Evolutionary conservation across 495 filamentous ascomycete species (phyloP).

Genomic region (Podospora pseudocomata): DNA sequence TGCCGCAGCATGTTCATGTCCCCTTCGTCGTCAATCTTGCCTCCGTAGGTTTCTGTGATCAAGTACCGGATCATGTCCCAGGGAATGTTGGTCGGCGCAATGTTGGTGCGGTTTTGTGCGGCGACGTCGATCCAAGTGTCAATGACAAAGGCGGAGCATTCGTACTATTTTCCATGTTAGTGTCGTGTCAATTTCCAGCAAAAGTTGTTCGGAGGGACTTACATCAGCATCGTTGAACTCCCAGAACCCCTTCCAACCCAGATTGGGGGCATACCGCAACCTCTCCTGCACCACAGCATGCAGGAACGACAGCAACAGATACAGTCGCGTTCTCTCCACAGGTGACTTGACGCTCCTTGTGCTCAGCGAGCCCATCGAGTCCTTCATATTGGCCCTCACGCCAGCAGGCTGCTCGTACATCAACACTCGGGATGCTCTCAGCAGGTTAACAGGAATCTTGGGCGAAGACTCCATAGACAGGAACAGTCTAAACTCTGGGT

Average conservation of each 20-base stretch:
- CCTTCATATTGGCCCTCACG: slow-evolving; percentile 97
- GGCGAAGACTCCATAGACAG: slow-evolving; percentile 95
- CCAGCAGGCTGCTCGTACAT: slow-evolving; percentile 99
- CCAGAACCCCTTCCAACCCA: slow-evolving; percentile 99
- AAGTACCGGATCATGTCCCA: slow-evolving; percentile 97
- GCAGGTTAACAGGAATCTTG: slow-evolving; percentile 94
- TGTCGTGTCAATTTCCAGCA: not conserved
- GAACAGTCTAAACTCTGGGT: slow-evolving; percentile 92
- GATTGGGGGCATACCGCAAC: slow-evolving; percentile 86
- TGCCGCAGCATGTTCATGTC: slow-evolving; percentile 70
- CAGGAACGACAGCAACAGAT: slow-evolving; percentile 87
- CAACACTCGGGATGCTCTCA: slow-evolving; percentile 87
- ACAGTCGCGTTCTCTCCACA: slow-evolving; percentile 86
- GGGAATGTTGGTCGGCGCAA: slow-evolving; percentile 87
- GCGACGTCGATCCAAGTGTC: slow-evolving; percentile 89
- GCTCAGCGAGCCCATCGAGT: slow-evolving; percentile 81
- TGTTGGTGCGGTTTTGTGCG: slow-evolving; percentile 80
- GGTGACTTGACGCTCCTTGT: slow-evolving; percentile 75
- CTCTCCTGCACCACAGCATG: slow-evolving; percentile 96
- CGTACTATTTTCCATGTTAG: slow-evolving; percentile 60
- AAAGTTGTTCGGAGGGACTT: slow-evolving; percentile 41
- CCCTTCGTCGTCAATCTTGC: slow-evolving; percentile 91
- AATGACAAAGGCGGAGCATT: slow-evolving; percentile 93
- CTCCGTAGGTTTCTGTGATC: slow-evolving; percentile 90
- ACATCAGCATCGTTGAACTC: slow-evolving; percentile 99